phyloP scores from a whole-genome alignment of 2,329 filamentous ascomycete species.

The Cercospora sp. region DNA sequence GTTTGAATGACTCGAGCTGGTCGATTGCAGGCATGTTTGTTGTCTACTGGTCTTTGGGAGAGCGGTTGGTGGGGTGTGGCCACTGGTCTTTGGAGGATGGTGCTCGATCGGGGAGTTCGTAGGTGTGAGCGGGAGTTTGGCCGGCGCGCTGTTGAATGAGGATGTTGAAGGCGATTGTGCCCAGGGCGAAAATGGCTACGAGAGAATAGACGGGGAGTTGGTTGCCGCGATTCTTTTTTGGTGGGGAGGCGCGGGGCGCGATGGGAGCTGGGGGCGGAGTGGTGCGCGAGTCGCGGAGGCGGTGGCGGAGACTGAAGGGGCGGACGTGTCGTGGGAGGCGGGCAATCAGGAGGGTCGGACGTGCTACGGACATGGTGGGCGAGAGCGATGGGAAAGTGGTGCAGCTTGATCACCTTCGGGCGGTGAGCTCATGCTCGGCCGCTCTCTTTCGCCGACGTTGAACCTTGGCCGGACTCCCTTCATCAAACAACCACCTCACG shows the following conservation, averaged over 20 bases:
- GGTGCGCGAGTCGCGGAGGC: neutral
- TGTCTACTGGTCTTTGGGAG: slow-evolving; percentile 36
- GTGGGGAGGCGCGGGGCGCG: slow-evolving; percentile 19
- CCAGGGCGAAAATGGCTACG: slow-evolving; percentile 49
- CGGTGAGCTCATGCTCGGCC: slow-evolving; percentile 4
- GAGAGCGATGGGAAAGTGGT: neutral
- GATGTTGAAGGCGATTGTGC: slow-evolving; percentile 49
- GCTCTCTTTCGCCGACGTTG: neutral
- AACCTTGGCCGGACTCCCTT: neutral
- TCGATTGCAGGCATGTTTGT: slow-evolving; percentile 55
- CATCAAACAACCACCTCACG: neutral
- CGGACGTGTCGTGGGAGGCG: slow-evolving; percentile 2
- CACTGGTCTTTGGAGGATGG: slow-evolving; percentile 34
- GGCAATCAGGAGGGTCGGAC: neutral
- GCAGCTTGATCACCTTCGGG: neutral
- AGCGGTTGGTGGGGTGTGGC: slow-evolving; percentile 32
- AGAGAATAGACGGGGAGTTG: slow-evolving; percentile 50
- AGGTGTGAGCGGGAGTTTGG: slow-evolving; percentile 31
- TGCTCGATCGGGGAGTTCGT: slow-evolving; percentile 34
- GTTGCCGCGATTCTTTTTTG: slow-evolving; percentile 9
- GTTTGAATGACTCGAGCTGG: slow-evolving; percentile 61
- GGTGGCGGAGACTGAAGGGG: slow-evolving; percentile 1
- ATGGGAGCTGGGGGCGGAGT: slow-evolving; percentile 16
- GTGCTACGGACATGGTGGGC: slow-evolving; percentile 6
- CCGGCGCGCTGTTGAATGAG: slow-evolving; percentile 47